Evolutionary conservation across 140 eudicot genomes (phyloP), one percentile per base, ranked within the genome.

Genomic region (Flaveria floridana): DNA sequence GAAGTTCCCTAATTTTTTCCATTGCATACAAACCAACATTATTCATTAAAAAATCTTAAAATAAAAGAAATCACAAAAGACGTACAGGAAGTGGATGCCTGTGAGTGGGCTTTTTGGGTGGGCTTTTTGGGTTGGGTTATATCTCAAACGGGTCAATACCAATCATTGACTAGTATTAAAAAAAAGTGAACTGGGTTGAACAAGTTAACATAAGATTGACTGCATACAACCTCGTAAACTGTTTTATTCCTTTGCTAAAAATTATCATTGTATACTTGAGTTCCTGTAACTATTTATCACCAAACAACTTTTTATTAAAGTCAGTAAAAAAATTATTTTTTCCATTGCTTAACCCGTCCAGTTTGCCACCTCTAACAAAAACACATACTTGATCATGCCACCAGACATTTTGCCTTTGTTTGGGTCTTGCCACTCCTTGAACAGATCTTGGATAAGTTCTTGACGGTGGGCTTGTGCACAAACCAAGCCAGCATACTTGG

Each of bases 381-480:
- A 39, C 65, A 16, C 81, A 71, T 72, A 94, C 99, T 90, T 87
- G 67, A 94, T 84, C 97, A 94, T 94, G 87, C 97, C 99, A 73
- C 98, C 98, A 85, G 95, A 79, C 14, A 90, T 86, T 65, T 84
- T 84, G 30, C 97, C 97, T 75, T 84, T 85, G 20, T 41, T 65
- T 7, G 96, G 98, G 67, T 93, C 98, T 48, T 93, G 97, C 91
- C 96, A 90, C 16, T 86, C 90, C 86, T 93, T 93, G 73, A 81
- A 93, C 72, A 93, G 76, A 84, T 93, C 98, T 76, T 93, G 96
- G 9, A 93, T 93, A 56, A 93, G 86, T 76, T 93, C 98, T 79
- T 93, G 98, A 11, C 98, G 78, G 68, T 93, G 97, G 67, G 98
- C 87, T 84, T 93, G 98, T 20, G 98, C 98, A 83, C 96, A 93